Base-by-base conservation (phyloP, 768 basidiomycete genomes). In the Dioszegia crocea region DNA sequence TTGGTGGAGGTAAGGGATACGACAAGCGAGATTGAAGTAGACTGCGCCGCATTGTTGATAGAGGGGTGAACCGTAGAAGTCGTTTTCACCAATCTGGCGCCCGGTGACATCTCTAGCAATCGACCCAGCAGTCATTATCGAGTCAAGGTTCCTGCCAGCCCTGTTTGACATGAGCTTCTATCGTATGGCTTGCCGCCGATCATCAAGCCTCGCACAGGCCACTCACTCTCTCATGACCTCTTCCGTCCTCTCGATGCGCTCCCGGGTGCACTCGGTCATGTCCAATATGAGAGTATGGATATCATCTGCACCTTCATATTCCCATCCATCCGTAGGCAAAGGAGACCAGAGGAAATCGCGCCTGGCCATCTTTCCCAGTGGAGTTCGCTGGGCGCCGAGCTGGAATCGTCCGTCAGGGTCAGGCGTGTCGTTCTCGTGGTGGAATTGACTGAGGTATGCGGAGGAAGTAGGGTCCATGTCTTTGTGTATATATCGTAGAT, bases 21-120 rank as follows among this genome's bases (percentile, higher is more conserved):
- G 36, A n/a, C 26, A 40, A n/a, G 51, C 51, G 38, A 53, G 36
- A n/a, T 53, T 36, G 51, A 53, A 53, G 51, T 53, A 53, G 38
- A 29, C 23, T 10, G 23, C 12, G 21, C 38, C 19, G 24, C 23
- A 2, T 17, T 40, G 11, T 24, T 26, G 38, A 6, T 24, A 53
- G 4, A 40, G 16, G 3, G 51, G 38, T 6, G 19, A 40, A 4
- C 2, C 4, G 38, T 21, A 24, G 14, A 51, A n/a, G 16, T 49
- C 27, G 26, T 3, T 29, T 21, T 30, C 29, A 12, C 2, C 3
- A 14, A 11, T 26, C n/a, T n/a, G n/a, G n/a, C n/a, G n/a, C n/a
- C n/a, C n/a, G n/a, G n/a, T n/a, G n/a, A n/a, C n/a, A n/a, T n/a
- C n/a, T n/a, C n/a, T n/a, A n/a, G n/a, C n/a, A n/a, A n/a, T n/a